Conservation (phyloP, 2,329 filamentous ascomycete species). For the Trichoderma asperellum region DNA sequence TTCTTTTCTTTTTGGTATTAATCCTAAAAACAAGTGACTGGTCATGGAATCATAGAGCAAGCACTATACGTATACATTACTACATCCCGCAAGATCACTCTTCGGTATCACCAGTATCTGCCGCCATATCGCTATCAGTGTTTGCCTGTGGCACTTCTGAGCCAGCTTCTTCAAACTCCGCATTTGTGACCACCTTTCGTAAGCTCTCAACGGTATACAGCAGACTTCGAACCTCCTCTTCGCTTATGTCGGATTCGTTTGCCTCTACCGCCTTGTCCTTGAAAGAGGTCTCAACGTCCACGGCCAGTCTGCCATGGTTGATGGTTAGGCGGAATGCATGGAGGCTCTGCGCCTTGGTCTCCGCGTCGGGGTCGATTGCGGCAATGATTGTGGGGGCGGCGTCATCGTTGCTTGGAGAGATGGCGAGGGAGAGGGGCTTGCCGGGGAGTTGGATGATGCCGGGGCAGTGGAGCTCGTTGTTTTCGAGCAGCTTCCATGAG, state of each 20-base stretch:
- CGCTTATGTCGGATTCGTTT: constrained; percentile 42
- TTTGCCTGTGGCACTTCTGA: constrained; percentile 22
- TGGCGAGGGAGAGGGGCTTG: constrained; percentile 63
- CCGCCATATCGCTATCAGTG: constrained; percentile 25
- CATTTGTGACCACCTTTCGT: constrained; percentile 47
- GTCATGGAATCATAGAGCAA: not conserved
- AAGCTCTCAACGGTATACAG: constrained; percentile 53
- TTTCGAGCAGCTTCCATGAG: constrained; percentile 57
- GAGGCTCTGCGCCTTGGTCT: constrained; percentile 38
- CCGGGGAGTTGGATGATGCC: constrained; percentile 59
- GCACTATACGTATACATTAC: not conserved
- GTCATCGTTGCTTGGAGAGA: constrained; percentile 32
- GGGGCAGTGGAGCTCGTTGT: constrained; percentile 55
- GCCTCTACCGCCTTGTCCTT: constrained; percentile 36
- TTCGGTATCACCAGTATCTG: constrained; percentile 13
- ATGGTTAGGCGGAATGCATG: constrained; percentile 40
- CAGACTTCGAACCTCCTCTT: constrained; percentile 47
- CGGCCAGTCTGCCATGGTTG: constrained; percentile 41
- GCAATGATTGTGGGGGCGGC: constrained; percentile 43
- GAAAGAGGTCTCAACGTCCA: constrained; percentile 37
- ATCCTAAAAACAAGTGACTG: not conserved
- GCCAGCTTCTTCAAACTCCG: constrained; percentile 33
- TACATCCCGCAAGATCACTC: not conserved
- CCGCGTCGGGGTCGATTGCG: constrained; percentile 45
- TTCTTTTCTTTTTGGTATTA: not conserved